These are phyloP conservation scores for Syzygium oleosum DNA, from an alignment of 345 rosid species.

Conservation along the genomic window DNA sequence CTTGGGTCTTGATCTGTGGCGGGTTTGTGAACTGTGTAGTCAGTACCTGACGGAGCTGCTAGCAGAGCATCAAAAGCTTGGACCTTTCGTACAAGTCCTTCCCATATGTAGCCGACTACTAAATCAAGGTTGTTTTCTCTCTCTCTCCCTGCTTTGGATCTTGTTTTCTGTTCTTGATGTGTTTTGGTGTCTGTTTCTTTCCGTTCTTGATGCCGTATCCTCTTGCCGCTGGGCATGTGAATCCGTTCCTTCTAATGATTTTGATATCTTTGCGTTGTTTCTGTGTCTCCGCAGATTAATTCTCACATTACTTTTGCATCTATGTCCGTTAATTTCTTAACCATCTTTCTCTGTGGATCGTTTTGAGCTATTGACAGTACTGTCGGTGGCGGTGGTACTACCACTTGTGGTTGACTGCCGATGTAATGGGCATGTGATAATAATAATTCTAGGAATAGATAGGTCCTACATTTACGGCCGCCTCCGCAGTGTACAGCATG, in stretches of 20 bases:
- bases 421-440: neutral
- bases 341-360: neutral
- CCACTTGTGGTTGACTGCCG: neutral
- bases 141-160: slow-evolving; percentile 43
- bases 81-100: slow-evolving; percentile 90
- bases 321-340: neutral
- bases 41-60: slow-evolving; percentile 84
- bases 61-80: slow-evolving; percentile 96
- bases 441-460: neutral
- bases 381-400: neutral
- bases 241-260: neutral
- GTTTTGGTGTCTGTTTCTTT: neutral
- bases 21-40: slow-evolving; percentile 25
- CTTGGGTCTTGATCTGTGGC: slow-evolving; percentile 25
- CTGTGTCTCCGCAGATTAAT: neutral
- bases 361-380: neutral
- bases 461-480: neutral
- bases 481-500: neutral
- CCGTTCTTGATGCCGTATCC: neutral
- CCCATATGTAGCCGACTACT: slow-evolving; percentile 89
- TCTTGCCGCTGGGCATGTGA: neutral
- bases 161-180: slow-evolving; percentile 13
- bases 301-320: neutral
- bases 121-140: slow-evolving; percentile 64
- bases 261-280: neutral